These are phyloP conservation scores for Abortiporus biennis DNA, from an alignment of 1,284 basidiomycete genomes.

Conservation along the genomic window DNA sequence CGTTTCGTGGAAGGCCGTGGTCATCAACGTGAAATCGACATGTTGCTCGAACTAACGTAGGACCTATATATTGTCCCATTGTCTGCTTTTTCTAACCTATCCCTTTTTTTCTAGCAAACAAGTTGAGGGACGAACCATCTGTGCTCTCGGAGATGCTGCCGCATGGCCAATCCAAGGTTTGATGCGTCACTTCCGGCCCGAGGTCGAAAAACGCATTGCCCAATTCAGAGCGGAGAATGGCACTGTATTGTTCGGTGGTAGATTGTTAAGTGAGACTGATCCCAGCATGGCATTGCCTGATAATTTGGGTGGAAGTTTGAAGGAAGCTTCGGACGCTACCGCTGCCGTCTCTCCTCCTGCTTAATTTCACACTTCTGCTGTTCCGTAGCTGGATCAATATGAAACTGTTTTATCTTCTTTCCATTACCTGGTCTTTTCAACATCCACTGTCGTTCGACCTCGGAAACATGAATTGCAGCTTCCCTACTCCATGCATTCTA, in stretches of 20 bases:
- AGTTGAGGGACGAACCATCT: conserved; percentile 94
- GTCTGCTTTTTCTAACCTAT: conserved; percentile 10
- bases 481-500: too few relatives aligned
- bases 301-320: conserved; percentile 60
- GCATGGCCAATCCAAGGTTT: conserved; percentile 98
- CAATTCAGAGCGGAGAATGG: conserved; percentile 79
- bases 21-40: conserved; percentile 93
- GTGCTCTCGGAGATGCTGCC: conserved; percentile 94
- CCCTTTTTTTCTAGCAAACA: conserved; percentile 64
- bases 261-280: conserved; percentile 67
- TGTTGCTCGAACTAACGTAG: conserved; percentile 88
- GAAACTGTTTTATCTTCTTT: too few relatives aligned
- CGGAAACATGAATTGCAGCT: too few relatives aligned
- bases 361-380: too few relatives aligned
- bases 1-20: conserved; percentile 86
- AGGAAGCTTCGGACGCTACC: conserved; percentile 25
- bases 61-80: conserved; percentile 20
- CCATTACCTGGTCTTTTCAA: too few relatives aligned
- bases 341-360: too few relatives aligned
- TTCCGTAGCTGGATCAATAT: too few relatives aligned
- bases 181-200: conserved; percentile 94
- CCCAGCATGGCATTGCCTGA: conserved; percentile 76
- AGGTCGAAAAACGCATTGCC: conserved; percentile 85
- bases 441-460: too few relatives aligned
- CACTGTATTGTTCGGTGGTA: conserved; percentile 85